phyloP scores from a whole-genome alignment of 805 yeast species.

The Yamadazyma endophytica region DNA sequence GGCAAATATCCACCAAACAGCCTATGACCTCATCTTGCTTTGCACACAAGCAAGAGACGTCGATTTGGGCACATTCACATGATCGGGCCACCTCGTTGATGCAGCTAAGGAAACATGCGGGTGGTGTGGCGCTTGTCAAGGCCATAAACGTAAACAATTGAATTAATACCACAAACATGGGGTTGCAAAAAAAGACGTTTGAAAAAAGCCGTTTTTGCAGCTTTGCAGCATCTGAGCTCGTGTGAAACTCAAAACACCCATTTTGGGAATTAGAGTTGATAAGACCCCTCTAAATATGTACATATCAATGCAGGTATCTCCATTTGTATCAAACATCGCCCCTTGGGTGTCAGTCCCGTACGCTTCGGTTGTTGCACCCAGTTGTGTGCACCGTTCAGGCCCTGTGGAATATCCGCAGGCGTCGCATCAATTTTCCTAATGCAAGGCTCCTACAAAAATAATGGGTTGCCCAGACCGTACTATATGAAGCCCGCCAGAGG shows the following conservation, averaged over 20 bases:
- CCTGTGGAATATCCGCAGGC: background rate
- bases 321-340: too few relatives aligned
- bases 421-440: conserved; percentile 12
- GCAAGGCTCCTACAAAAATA: conserved; percentile 42
- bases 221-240: too few relatives aligned
- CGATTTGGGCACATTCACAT: conserved; percentile 28
- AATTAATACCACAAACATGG: too few relatives aligned
- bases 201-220: too few relatives aligned
- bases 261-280: too few relatives aligned
- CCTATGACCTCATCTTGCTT: conserved; percentile 35
- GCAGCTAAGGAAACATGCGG: conserved; percentile 48
- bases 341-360: too few relatives aligned
- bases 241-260: too few relatives aligned
- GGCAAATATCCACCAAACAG: conserved; percentile 45
- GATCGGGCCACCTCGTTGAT: conserved; percentile 29
- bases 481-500: conserved; percentile 39
- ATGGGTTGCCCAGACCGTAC: conserved; percentile 44
- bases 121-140: conserved; percentile 42
- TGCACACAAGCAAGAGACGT: conserved; percentile 38
- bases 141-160: too few relatives aligned
- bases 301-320: too few relatives aligned
- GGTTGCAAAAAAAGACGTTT: too few relatives aligned
- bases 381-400: background rate
- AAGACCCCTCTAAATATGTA: too few relatives aligned
- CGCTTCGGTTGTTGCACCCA: too few relatives aligned